Evolutionary conservation across 345 rosid species (phyloP), one percentile per base, ranked within the genome.

Genomic region (Stellera chamaejasme): DNA sequence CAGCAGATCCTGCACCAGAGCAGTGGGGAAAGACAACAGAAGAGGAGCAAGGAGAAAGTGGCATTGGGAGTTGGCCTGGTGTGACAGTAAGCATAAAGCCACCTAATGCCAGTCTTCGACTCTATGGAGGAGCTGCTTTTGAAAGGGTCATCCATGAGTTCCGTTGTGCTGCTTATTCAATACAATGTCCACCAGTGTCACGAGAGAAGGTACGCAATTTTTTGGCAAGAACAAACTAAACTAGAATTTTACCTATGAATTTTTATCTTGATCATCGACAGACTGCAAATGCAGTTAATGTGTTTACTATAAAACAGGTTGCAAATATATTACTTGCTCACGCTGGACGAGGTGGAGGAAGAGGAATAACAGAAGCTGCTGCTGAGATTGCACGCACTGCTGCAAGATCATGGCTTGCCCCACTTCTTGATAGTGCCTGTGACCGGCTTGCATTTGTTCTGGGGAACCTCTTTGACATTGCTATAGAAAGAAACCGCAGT

Each of bases 81-180:
- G 82, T 93, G 48, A 72, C 58, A 54, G 60, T 81, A 48, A 79
- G 68, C 68, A 67, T 87, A 70, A 89, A 73, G 72, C 96, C 99
- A 10, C 96, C 99, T 10, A 92, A 92, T 72, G 89, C 97, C 53
- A 80, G 76, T 52, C 97, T 93, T 55, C 79, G 79, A 63, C 97
- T 93, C 32, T 89, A 88, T 59, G 99, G 99, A 62, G 99, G 99
- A 70, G 99, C 99, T 55, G 99, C 99, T 69, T 89, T 89, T 61
- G 97, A 93, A 70, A 81, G 99, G 71, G 96, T 83, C 56, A 79
- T 92, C 69, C 96, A 84, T 69, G 99, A 92, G 65, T 86, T 92
- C 57, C 84, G 88, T 10, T 93, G 99, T 64, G 97, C 99, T 45
- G 90, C 97, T 51, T 93, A 86, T 76, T 93, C 99, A 52, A 82